These are phyloP conservation scores for Tetrahymena borealis DNA, from an alignment of 73 alveolate genomes.

Conservation along the genomic window DNA sequence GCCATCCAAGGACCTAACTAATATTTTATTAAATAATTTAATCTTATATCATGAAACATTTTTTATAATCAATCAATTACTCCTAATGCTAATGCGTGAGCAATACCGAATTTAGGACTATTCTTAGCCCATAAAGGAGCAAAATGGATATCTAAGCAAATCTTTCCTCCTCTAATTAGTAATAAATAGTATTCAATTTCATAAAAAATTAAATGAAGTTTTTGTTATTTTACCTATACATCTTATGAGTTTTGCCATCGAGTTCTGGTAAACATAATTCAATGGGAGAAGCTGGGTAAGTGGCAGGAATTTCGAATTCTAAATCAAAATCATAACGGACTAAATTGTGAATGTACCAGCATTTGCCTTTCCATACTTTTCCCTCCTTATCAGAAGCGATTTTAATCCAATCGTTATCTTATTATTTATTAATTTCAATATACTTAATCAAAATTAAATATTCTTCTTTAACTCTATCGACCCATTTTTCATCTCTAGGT, in stretches of 20 bases:
- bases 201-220: background rate
- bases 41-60: background rate
- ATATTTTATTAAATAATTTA: background rate
- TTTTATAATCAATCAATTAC: background rate
- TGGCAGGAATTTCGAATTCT: conserved; percentile 93
- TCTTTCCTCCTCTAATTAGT: conserved; percentile 86
- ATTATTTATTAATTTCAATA: conserved; percentile 75
- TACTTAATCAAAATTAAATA: conserved; percentile 84
- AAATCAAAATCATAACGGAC: conserved; percentile 88
- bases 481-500: conserved; percentile 92
- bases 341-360: conserved; percentile 91
- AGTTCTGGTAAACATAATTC: conserved; percentile 93
- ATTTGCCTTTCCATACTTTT: conserved; percentile 94
- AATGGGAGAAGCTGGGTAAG: conserved; percentile 94
- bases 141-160: conserved; percentile 94
- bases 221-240: conserved; percentile 53
- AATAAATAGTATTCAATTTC: background rate
- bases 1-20: conserved; percentile 98
- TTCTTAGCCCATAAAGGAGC: conserved; percentile 94
- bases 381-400: conserved; percentile 85
- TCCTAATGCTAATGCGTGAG: conserved; percentile 95
- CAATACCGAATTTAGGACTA: conserved; percentile 95
- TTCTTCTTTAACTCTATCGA: conserved; percentile 92
- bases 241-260: conserved; percentile 96
- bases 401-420: conserved; percentile 94